Conservation (phyloP, 2,329 filamentous ascomycete species). For the Colletotrichum sp. region DNA sequence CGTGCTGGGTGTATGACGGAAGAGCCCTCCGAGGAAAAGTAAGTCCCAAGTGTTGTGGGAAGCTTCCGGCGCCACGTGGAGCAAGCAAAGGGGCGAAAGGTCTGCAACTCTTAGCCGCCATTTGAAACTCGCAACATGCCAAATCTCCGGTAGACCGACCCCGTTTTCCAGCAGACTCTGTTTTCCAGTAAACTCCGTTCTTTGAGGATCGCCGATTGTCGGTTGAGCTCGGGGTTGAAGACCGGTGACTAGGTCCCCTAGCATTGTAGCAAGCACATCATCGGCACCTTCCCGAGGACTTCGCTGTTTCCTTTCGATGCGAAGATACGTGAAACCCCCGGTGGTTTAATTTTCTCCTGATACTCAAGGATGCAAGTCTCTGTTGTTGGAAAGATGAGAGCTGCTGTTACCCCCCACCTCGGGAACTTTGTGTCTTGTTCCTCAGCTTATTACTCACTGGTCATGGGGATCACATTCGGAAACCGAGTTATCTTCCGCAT, state of each 20-base stretch:
- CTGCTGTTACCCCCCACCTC: not conserved
- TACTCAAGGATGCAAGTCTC: not conserved
- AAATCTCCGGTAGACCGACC: not conserved
- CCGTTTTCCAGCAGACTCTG: not conserved
- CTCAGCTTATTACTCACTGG: not conserved
- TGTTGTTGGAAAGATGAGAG: not conserved
- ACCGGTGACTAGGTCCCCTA: not conserved
- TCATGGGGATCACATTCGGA: not conserved
- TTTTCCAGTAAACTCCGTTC: not conserved
- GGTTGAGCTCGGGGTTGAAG: not conserved
- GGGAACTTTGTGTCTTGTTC: no score
- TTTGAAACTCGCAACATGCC: not conserved
- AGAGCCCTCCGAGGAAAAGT: not conserved
- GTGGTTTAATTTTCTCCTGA: fast-evolving
- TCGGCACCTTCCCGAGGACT: not conserved
- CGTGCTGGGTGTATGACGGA: not conserved
- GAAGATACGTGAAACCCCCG: fast-evolving
- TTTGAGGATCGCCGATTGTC: not conserved
- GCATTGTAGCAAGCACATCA: not conserved
- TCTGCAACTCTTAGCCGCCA: not conserved
- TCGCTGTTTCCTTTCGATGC: not conserved
- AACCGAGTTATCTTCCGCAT: not conserved
- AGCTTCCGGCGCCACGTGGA: not conserved
- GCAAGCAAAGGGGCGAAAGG: not conserved
- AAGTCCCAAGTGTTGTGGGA: not conserved